Evolutionary conservation across 129 eudicot genomes (phyloP).

Genomic region (Arctium minus): DNA sequence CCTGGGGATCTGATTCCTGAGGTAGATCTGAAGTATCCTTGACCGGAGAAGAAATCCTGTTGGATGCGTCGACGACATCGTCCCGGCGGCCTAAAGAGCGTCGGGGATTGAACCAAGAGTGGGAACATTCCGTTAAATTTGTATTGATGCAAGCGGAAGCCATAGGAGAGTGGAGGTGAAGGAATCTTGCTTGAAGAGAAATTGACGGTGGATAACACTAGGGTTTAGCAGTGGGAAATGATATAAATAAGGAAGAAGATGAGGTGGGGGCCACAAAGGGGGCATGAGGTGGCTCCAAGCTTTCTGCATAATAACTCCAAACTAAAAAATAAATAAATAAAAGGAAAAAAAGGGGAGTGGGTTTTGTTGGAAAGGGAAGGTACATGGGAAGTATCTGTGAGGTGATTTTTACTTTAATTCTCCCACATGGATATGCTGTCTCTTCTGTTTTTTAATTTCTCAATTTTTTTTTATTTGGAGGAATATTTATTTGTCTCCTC

Average conservation of each 20-base stretch:
- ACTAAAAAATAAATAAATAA: neutral
- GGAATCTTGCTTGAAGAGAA: neutral
- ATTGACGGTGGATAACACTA: slow-evolving; percentile 7
- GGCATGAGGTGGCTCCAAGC: slow-evolving; percentile 30
- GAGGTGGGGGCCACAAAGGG: slow-evolving; percentile 5
- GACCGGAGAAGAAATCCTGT: slow-evolving; percentile 18
- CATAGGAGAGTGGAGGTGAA: slow-evolving; percentile 27
- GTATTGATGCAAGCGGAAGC: slow-evolving; percentile 80
- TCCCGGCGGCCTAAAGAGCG: slow-evolving; percentile 38
- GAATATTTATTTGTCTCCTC: slow-evolving; percentile 9
- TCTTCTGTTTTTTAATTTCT: neutral
- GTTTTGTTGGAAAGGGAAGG: slow-evolving; percentile 31
- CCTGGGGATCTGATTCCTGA: slow-evolving; percentile 42
- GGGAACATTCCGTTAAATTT: slow-evolving; percentile 44
- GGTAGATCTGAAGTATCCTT: slow-evolving; percentile 9
- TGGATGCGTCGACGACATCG: slow-evolving; percentile 28
- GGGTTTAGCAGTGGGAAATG: slow-evolving; percentile 25
- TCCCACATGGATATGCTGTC: slow-evolving; percentile 37
- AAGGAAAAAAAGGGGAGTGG: neutral
- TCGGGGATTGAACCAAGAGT: slow-evolving; percentile 59
- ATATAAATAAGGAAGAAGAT: slow-evolving; percentile 34
- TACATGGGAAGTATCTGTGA: slow-evolving; percentile 28
- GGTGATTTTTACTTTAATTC: slow-evolving; percentile 19
- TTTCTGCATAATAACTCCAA: slow-evolving; percentile 33
- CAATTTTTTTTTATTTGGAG: neutral